Base-by-base conservation (phyloP, 2,329 filamentous ascomycete genomes). In the Calonectria crousiana region DNA sequence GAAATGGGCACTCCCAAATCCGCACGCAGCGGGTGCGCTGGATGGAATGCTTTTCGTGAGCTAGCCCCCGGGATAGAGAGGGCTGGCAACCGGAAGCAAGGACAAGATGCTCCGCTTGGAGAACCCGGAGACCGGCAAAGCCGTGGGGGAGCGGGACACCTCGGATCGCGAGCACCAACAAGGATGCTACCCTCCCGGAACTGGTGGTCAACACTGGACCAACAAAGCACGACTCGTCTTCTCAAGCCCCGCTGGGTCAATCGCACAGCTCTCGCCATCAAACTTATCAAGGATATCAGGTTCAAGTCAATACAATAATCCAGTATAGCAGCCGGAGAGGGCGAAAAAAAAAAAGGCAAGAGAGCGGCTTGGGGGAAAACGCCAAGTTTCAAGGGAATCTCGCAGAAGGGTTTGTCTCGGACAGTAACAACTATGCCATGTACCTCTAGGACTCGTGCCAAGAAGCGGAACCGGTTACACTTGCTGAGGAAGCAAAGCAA, bases 341-440 rank as follows among this genome's bases (percentile, higher is more conserved):
- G 85, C 86, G 93, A 20, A 87, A 89, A 9, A 95, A 95, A 32
- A 32, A 34, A 34, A 34, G 83, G 96, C 97, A 0, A 93, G 92
- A 83, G 90, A 94, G 78, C 91, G 95, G 32, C 98, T 98, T 82
- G 93, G 97, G 79, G 5, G 95, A 95, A 82, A 95, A 95, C 1
- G 95, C 95, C 6, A 94, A 89, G 2, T 89, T 95, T 34, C 91
- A 93, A 76, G 94, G 94, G 32, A 92, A 93, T 81, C 89, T 98
- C 28, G 92, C 94, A 1, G 97, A 99, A 86, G 91, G 95, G 34
- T 86, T 98, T 5, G 94, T 98, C 3, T 97, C 95, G 11, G 97
- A 96, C 3, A 96, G 94, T 78, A 97, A 98, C 82, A 97, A 99
- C 84, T 98, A 96, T 84, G 98, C 96, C 8, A 96, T 99, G 90